A percentile compares a stretch with the other conserved stretches of the same genome.
These are phyloP conservation scores for Lichtheimia ramosa DNA, from an alignment of 371 early-diverging fungal genomes.

Conservation along the genomic window DNA sequence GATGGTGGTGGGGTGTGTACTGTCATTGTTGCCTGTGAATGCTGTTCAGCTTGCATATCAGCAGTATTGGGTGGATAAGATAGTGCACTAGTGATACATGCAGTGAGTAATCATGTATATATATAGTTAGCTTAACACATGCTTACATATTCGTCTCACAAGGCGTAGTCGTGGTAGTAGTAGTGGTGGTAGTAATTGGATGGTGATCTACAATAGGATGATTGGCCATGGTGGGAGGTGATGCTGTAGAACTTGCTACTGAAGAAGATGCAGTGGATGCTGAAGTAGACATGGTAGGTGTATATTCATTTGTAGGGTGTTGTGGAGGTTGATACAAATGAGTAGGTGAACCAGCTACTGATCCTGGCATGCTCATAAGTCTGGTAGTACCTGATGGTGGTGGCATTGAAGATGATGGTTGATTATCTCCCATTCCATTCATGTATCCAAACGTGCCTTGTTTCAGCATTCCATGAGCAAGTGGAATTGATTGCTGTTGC, in stretches of 20 bases:
- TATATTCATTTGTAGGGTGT: neutral
- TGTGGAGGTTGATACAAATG: conserved; percentile 12
- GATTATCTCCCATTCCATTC: conserved; percentile 11
- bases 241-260: conserved; percentile 11
- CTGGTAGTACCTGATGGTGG: conserved; percentile 33
- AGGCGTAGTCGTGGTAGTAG: neutral
- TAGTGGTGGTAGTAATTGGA: neutral
- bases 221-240: conserved; percentile 8
- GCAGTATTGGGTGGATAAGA: neutral
- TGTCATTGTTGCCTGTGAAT: conserved; percentile 4
- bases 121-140: too few species aligned
- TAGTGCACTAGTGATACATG: neutral
- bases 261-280: conserved; percentile 22
- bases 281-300: conserved; percentile 13
- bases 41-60: neutral
- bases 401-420: conserved; percentile 26
- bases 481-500: neutral
- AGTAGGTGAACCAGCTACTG: conserved; percentile 14
- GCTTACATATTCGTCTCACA: neutral
- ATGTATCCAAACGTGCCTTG: neutral
- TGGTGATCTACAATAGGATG: conserved; percentile 3
- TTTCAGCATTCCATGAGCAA: too few species aligned
- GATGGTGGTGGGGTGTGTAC: conserved; percentile 9
- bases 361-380: conserved; percentile 14
- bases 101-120: neutral